Percentiles rank a stretch among this genome's conserved stretches.
These are phyloP conservation scores for Aspergillus saccharolyticus DNA, from an alignment of 495 filamentous ascomycete genomes.

Conservation along the genomic window DNA sequence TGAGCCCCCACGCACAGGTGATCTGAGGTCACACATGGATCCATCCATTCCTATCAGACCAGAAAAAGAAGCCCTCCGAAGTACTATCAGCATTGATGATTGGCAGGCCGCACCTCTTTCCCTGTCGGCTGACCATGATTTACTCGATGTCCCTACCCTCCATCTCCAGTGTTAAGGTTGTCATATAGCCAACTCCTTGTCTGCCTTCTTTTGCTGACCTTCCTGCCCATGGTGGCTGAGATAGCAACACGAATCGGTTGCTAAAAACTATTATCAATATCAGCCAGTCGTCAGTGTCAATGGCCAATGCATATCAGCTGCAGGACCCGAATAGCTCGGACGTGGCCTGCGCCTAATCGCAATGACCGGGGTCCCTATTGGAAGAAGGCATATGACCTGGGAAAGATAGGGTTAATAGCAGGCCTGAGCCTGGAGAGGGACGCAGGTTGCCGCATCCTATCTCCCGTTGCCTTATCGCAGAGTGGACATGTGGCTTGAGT, in stretches of 20 bases:
- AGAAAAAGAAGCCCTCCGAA: background rate
- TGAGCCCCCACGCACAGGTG: conserved; percentile 19
- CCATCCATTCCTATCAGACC: background rate
- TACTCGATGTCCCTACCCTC: background rate
- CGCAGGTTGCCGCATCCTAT: background rate
- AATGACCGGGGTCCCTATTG: conserved; percentile 11
- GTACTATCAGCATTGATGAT: conserved; percentile 4
- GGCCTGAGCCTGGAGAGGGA: background rate
- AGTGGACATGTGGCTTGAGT: background rate
- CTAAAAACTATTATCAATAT: conserved; percentile 27
- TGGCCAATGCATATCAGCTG: conserved; percentile 23
- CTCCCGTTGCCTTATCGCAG: background rate
- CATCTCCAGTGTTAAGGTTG: background rate
- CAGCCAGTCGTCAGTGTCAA: conserved; percentile 9
- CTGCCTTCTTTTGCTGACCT: background rate
- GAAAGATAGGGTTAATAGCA: background rate
- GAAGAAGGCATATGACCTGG: conserved; percentile 6
- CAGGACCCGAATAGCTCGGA: conserved; percentile 18
- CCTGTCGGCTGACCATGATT: conserved; percentile 14
- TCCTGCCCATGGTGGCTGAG: background rate
- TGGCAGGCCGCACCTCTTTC: background rate
- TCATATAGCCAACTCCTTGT: background rate
- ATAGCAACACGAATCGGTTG: conserved; percentile 18
- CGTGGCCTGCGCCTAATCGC: conserved; percentile 15
- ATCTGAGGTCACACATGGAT: conserved; percentile 7